These are phyloP conservation scores for Conticribra weissflogii DNA, from an alignment of 108 stramenopile species.

Conservation along the genomic window DNA sequence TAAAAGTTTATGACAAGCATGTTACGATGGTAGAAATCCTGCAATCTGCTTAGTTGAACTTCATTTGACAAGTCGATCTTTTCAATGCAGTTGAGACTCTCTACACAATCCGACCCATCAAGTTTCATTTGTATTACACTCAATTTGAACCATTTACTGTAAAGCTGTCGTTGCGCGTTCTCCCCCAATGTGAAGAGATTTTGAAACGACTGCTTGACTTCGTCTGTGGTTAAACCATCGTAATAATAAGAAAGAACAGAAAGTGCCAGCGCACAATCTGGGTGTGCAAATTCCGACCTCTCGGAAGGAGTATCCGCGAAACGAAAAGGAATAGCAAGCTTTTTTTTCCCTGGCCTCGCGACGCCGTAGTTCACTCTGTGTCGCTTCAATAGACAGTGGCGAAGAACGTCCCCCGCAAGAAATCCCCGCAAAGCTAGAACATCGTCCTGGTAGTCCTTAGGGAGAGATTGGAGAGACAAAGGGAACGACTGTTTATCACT, in stretches of 20 bases:
- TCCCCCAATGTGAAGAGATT: constrained; percentile 28
- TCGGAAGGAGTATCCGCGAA: neutral
- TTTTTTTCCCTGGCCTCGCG: neutral
- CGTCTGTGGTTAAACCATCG: constrained; percentile 41
- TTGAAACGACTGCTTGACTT: constrained; percentile 41
- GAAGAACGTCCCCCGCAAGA: neutral
- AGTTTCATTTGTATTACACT: constrained; percentile 9
- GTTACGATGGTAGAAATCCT: constrained; percentile 22
- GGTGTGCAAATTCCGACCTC: constrained; percentile 57
- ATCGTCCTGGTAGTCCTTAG: neutral
- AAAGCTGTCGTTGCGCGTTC: constrained; percentile 36
- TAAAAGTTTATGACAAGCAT: constrained; percentile 53
- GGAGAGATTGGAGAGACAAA: neutral
- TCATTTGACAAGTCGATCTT: constrained; percentile 56
- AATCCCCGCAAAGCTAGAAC: neutral
- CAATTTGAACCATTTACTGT: constrained; percentile 48
- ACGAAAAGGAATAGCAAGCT: neutral
- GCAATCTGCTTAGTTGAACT: constrained; percentile 30
- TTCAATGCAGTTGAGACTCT: constrained; percentile 24
- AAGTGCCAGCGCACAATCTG: constrained; percentile 51
- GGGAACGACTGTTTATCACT: constrained; percentile 3
- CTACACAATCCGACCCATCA: constrained; percentile 1
- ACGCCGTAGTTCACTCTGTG: neutral
- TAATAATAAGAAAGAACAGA: constrained; percentile 57
- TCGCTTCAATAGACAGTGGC: neutral